Evolutionary conservation across 495 filamentous ascomycete species (phyloP), one percentile per base, ranked within the genome.

Genomic region (Penicillium chermesinum): DNA sequence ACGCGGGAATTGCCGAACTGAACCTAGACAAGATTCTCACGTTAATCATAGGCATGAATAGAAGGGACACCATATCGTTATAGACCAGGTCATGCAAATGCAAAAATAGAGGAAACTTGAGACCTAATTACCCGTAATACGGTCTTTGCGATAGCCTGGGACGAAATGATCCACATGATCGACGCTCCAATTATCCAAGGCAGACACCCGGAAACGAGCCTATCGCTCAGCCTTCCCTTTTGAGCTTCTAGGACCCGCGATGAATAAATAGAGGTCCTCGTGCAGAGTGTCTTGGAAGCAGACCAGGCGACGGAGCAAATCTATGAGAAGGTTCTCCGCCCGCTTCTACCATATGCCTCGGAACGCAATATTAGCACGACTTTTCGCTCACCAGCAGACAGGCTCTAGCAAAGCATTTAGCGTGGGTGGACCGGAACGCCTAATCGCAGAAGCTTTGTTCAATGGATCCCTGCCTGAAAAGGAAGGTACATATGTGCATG

Each of bases 401-500:
- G 71, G 70, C 0, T 74, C 72, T 1, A 73, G 75, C 16, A 77
- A 78, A 49, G 73, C 70, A 0, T 65, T 60, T 43, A 76, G 72
- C 6, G 63, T 76, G 25, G 55, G 39, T 27, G 50, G 50, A 14
- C 14, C 62, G 2, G 59, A 64, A 34, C 25, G 50, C 38, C 50
- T 62, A 4, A 52, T 66, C n/a, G 61, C 57, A 7, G 38, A 49
- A 20, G 37, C 56, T 19, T 44, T 69, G 22, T 56, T 64, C 41
- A 56, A 58, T 44, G 54, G 53, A 19, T 49, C 43, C 7, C 21
- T 61, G 12, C 36, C 45, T 12, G 64, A 55, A 12, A 17, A 57
- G 57, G n/a, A 52, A 55, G 36, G 10, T 70, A 6, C 46, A 67
- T 38, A 40, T 67, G 25, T 48, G 38, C 36, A 61, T 64, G 14